Percentiles rank a stretch among this genome's conserved stretches.
Conservation (phyloP, 495 filamentous ascomycete species). For the Echria macrotheca region DNA sequence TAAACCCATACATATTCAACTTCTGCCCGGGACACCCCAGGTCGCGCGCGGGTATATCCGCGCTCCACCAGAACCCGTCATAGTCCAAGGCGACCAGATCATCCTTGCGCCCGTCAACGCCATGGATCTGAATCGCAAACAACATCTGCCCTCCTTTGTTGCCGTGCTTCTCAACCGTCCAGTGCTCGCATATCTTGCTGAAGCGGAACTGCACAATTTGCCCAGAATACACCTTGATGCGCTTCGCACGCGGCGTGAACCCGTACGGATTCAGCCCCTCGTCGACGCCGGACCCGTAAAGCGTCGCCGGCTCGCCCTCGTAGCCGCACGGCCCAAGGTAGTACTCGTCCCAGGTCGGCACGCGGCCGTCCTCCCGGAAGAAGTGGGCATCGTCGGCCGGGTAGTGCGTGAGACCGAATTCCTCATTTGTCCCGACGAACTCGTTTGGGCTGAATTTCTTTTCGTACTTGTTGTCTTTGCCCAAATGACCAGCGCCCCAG, state of each 20-base stretch:
- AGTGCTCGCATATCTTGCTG: constrained; percentile 69
- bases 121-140: constrained; percentile 60
- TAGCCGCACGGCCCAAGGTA: constrained; percentile 40
- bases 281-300: constrained; percentile 44
- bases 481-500: constrained; percentile 80
- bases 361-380: constrained; percentile 52
- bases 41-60: constrained; percentile 59
- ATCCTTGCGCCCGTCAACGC: constrained; percentile 62
- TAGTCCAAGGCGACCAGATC: constrained; percentile 57
- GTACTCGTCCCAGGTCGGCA: constrained; percentile 73
- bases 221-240: constrained; percentile 48
- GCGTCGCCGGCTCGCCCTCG: constrained; percentile 46
- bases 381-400: constrained; percentile 62
- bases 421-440: constrained; percentile 78
- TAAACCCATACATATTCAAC: constrained; percentile 56
- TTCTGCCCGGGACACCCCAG: constrained; percentile 67
- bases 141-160: constrained; percentile 55
- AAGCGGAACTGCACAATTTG: constrained; percentile 67
- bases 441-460: constrained; percentile 60
- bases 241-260: constrained; percentile 53
- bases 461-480: constrained; percentile 46
- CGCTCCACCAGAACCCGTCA: constrained; percentile 68
- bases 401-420: constrained; percentile 76
- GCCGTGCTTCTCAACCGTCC: constrained; percentile 62
- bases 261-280: constrained; percentile 60